Percentiles rank a stretch among this genome's conserved stretches.
These are phyloP conservation scores for Fusarium udum DNA, from an alignment of 2,329 filamentous ascomycete species.

Conservation along the genomic window DNA sequence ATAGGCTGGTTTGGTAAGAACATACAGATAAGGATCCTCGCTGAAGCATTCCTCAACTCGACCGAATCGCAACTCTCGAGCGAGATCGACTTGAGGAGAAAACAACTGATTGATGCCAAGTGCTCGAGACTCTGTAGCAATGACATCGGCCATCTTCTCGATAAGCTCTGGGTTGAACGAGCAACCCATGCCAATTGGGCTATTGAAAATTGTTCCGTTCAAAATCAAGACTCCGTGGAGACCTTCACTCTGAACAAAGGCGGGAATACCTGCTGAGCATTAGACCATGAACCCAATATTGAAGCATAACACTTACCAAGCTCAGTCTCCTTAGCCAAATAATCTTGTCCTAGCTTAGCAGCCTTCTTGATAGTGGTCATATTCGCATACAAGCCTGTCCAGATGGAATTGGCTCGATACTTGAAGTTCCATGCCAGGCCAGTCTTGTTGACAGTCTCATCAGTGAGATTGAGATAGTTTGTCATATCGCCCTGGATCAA, in stretches of 20 bases:
- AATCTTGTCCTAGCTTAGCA: conserved; percentile 73
- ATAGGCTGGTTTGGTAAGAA: background rate
- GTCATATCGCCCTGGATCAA: conserved; percentile 75
- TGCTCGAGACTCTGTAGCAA: conserved; percentile 71
- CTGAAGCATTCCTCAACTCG: conserved; percentile 79
- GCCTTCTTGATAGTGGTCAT: conserved; percentile 71
- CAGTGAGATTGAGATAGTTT: conserved; percentile 77
- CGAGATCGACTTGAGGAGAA: conserved; percentile 75
- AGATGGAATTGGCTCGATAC: conserved; percentile 73
- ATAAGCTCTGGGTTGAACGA: conserved; percentile 74
- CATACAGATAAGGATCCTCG: conserved; percentile 71
- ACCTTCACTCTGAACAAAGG: conserved; percentile 77
- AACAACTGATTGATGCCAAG: conserved; percentile 79
- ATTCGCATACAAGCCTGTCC: conserved; percentile 73
- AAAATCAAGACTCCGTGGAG: conserved; percentile 77
- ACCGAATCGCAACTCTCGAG: conserved; percentile 75
- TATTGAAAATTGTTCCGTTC: conserved; percentile 83
- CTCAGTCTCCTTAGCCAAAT: conserved; percentile 62
- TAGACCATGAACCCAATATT: background rate
- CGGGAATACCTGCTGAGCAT: conserved; percentile 67
- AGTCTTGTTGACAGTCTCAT: conserved; percentile 72
- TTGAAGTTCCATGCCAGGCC: conserved; percentile 74
- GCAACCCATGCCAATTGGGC: conserved; percentile 76
- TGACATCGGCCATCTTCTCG: conserved; percentile 71
- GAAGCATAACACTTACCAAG: conserved; percentile 48